Conservation (phyloP, 441 rosid species). For the Rhodomyrtus psidioides region DNA sequence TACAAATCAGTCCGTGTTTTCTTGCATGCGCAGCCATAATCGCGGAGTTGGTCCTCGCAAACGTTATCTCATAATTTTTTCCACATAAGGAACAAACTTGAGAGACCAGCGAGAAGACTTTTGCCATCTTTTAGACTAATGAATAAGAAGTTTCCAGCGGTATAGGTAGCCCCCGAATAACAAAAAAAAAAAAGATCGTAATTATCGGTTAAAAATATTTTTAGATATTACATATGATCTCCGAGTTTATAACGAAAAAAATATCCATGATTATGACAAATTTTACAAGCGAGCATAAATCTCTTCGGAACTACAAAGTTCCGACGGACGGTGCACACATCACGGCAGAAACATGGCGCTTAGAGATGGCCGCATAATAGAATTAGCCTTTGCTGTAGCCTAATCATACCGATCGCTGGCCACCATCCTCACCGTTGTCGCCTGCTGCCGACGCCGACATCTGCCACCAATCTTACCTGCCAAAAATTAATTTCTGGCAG, state of each 20-base stretch:
- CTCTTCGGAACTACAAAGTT: neutral
- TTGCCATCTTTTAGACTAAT: neutral
- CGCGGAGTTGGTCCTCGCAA: neutral
- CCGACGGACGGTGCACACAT: too few species aligned
- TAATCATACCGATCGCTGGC: too few species aligned
- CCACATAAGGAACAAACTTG: neutral
- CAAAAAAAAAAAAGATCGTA: neutral
- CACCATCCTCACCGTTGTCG: too few species aligned
- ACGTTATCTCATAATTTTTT: neutral
- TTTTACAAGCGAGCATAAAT: neutral
- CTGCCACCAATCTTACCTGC: too few species aligned
- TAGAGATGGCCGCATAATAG: too few species aligned
- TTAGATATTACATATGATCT: neutral
- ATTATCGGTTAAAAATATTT: neutral
- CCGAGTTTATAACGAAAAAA: too few species aligned
- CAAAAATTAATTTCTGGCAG: too few species aligned
- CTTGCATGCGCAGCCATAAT: neutral
- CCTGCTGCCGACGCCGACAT: too few species aligned
- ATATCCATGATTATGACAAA: neutral
- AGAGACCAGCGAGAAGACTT: neutral
- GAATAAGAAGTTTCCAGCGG: neutral
- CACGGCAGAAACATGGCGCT: too few species aligned
- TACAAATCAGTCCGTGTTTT: neutral
- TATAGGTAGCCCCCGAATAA: too few species aligned
- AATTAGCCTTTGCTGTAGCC: too few species aligned